phyloP scores from a whole-genome alignment of 2,329 filamentous ascomycete genomes.

The Fusarium sp. region DNA sequence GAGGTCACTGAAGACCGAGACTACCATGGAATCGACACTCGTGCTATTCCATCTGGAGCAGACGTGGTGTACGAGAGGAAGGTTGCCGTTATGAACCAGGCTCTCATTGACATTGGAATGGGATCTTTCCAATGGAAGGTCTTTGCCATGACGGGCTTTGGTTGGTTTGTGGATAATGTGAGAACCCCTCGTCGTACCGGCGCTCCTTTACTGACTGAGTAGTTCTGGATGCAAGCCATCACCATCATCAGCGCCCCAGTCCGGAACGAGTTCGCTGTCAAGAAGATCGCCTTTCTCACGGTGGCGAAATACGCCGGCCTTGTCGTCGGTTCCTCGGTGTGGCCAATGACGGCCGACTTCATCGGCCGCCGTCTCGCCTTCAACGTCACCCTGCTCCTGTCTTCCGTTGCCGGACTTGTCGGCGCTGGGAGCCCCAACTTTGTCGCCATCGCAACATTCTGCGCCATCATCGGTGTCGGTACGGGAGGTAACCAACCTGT shows the following conservation, averaged over 20 bases:
- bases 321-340: constrained; percentile 59
- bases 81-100: constrained; percentile 40
- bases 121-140: constrained; percentile 30
- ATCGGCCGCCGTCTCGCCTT: constrained; percentile 58
- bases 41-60: constrained; percentile 14
- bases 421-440: constrained; percentile 70
- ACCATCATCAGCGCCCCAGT: constrained; percentile 48
- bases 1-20: not conserved
- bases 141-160: constrained; percentile 40
- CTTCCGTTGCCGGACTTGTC: constrained; percentile 66
- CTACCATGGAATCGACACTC: constrained; percentile 38
- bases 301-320: constrained; percentile 56
- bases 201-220: not conserved
- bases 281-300: constrained; percentile 46
- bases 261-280: constrained; percentile 50
- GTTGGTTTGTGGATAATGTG: constrained; percentile 43
- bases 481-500: constrained; percentile 60
- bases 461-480: constrained; percentile 59
- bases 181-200: not conserved
- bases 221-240: constrained; percentile 52
- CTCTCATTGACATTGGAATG: constrained; percentile 41
- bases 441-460: constrained; percentile 65
- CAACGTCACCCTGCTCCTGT: constrained; percentile 57
- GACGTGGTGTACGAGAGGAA: constrained; percentile 37
- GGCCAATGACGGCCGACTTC: constrained; percentile 56